Conservation (phyloP, 2,329 filamentous ascomycete genomes). For the Ceratocystis ficicola region DNA sequence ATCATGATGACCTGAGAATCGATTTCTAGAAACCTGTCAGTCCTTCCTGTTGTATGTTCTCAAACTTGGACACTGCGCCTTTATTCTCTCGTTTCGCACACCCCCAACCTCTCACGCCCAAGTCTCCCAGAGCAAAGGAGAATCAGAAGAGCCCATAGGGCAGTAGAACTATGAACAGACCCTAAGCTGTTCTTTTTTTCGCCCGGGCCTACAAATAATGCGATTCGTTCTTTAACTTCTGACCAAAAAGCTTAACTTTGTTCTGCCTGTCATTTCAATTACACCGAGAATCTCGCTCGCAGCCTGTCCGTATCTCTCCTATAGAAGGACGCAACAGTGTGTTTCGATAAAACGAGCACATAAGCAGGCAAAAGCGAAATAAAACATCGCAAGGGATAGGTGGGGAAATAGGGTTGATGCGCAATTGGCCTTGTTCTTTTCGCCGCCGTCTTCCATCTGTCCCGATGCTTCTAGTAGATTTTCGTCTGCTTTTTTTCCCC, state of each 20-base stretch:
- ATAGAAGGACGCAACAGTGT: not conserved
- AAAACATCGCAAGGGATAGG: not conserved
- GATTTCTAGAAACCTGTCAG: constrained; percentile 4
- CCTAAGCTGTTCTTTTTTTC: not conserved
- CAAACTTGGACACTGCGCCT: not conserved
- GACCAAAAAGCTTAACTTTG: constrained; percentile 8
- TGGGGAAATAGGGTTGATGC: not conserved
- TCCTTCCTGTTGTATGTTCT: not conserved
- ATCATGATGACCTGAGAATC: constrained; percentile 4
- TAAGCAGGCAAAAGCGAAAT: not conserved
- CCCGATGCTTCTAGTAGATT: not conserved
- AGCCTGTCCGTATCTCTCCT: not conserved
- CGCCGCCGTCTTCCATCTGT: not conserved
- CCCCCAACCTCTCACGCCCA: not conserved
- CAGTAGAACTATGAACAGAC: not conserved
- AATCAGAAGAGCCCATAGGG: no score
- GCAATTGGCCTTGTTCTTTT: not conserved
- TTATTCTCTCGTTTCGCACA: not conserved
- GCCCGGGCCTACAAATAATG: not conserved
- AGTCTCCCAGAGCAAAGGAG: not conserved
- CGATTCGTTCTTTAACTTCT: not conserved
- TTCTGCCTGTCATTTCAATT: constrained; percentile 9
- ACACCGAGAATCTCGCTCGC: not conserved
- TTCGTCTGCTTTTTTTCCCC: not conserved
- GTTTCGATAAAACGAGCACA: not conserved